Evolutionary conservation across 306 rosid genomes (phyloP).

Genomic region (Fagus crenata): DNA sequence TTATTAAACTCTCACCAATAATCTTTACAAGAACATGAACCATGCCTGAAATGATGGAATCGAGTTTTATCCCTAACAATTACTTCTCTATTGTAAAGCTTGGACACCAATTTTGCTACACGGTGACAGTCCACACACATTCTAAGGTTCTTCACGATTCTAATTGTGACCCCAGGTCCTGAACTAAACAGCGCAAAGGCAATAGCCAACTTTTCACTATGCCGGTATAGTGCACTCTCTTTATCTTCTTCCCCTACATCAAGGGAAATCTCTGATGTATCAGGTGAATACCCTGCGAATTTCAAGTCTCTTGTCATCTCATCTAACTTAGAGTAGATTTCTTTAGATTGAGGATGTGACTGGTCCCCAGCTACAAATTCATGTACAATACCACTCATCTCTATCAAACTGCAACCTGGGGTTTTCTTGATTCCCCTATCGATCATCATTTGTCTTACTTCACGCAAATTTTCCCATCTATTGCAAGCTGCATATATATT

Average conservation of each 20-base stretch:
- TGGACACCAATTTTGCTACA: slow-evolving; percentile 67
- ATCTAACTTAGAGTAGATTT: slow-evolving; percentile 59
- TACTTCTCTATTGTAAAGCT: slow-evolving; percentile 58
- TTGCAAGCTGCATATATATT: slow-evolving; percentile 80
- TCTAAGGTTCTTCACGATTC: slow-evolving; percentile 86
- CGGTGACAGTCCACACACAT: slow-evolving; percentile 85
- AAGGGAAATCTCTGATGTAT: slow-evolving; percentile 84
- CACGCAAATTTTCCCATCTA: slow-evolving; percentile 54
- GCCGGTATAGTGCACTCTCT: slow-evolving; percentile 62
- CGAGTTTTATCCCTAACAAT: slow-evolving; percentile 69
- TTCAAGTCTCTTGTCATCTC: slow-evolving; percentile 58
- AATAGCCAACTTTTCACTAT: slow-evolving; percentile 82
- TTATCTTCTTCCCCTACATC: slow-evolving; percentile 87
- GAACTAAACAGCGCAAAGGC: slow-evolving; percentile 68
- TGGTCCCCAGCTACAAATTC: slow-evolving; percentile 87
- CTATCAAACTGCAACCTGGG: slow-evolving; percentile 90
- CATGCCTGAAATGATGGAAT: slow-evolving; percentile 78
- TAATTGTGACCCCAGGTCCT: slow-evolving; percentile 56
- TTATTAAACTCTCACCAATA: slow-evolving; percentile 52
- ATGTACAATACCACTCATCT: slow-evolving; percentile 72
- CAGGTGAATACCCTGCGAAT: slow-evolving; percentile 65
- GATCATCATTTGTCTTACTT: slow-evolving; percentile 53
- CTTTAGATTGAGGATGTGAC: slow-evolving; percentile 69
- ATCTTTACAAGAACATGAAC: slow-evolving; percentile 72
- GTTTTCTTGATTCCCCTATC: slow-evolving; percentile 79